Conservation (phyloP, 257 asterid species). For the Scutellaria minor region DNA sequence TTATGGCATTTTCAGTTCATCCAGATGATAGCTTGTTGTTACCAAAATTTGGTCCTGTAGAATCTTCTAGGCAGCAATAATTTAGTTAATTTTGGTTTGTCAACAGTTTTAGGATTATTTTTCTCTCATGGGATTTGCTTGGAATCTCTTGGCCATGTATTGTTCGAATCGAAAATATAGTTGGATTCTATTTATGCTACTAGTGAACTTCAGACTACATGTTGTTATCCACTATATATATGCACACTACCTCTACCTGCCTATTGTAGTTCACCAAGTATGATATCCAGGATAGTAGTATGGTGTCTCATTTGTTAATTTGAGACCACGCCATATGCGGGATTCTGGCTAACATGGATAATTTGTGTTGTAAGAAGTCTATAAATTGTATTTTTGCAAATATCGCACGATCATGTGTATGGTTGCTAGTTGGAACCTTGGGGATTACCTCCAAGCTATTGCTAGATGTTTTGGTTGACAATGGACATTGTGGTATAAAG, state of each 20-base stretch:
- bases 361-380: neutral
- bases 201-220: no score
- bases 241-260: no score
- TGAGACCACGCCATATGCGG: neutral
- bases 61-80: neutral
- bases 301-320: neutral
- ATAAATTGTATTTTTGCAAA: neutral
- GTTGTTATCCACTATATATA: no score
- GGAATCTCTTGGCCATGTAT: no score
- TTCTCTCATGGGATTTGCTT: no score
- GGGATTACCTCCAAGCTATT: neutral
- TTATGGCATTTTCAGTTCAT: neutral
- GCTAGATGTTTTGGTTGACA: neutral
- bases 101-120: neutral
- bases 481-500: neutral
- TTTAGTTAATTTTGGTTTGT: constrained; percentile 7
- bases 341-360: neutral
- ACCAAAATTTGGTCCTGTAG: neutral
- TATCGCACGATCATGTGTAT: neutral
- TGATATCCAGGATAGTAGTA: neutral
- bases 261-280: neutral
- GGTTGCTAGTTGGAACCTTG: neutral
- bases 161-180: no score
- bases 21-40: neutral
- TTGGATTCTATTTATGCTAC: no score